Percentiles rank a stretch among this genome's conserved stretches.
Conservation (phyloP, 371 early-diverging fungal species). For the Rhizopus microsporus region DNA sequence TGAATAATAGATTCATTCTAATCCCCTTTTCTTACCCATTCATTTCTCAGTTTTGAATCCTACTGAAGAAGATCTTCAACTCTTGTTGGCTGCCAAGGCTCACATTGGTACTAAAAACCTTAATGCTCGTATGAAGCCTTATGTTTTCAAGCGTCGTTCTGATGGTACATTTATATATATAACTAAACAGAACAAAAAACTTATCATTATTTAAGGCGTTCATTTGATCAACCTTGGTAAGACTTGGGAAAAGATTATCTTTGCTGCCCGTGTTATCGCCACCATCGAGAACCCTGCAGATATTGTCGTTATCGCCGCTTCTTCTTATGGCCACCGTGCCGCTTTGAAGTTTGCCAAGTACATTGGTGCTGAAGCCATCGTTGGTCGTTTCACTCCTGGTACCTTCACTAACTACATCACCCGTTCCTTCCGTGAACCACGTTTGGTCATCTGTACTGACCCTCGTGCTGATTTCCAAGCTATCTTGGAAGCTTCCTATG, state of each 20-base stretch:
- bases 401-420: constrained; percentile 99
- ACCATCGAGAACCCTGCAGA: constrained; percentile 96
- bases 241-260: constrained; percentile 99
- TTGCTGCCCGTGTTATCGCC: constrained; percentile 98
- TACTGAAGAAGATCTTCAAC: constrained; percentile 89
- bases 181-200: neutral
- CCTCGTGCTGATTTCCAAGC: constrained; percentile 98
- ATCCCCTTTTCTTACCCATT: neutral
- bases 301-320: constrained; percentile 94
- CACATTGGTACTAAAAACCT: constrained; percentile 91
- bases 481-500: constrained; percentile 96
- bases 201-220: neutral
- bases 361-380: constrained; percentile 97
- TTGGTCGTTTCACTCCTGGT: constrained; percentile 99
- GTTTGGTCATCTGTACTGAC: constrained; percentile 97
- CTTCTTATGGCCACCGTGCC: constrained; percentile 98
- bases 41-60: constrained; percentile 50
- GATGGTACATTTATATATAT: constrained; percentile 62
- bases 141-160: constrained; percentile 91
- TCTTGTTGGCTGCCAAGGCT: constrained; percentile 89
- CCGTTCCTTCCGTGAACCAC: constrained; percentile 97
- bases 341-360: constrained; percentile 97
- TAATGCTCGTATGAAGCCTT: constrained; percentile 86
- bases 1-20: neutral
- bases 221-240: constrained; percentile 96